Conservation (phyloP, 164 flowering plant species). For the Echeveria elegans region DNA sequence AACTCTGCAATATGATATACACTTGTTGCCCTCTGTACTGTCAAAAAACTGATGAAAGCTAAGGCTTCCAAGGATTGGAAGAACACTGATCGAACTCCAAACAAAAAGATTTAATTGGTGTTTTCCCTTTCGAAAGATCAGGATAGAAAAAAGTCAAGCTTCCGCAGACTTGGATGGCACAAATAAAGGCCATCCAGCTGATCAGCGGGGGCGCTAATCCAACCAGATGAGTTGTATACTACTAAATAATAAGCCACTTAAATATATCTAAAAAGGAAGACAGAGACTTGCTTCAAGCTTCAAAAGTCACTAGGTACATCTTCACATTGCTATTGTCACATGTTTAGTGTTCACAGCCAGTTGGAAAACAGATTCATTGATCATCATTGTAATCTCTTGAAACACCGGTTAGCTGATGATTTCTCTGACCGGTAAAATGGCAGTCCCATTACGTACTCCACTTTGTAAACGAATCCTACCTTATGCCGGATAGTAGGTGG, state of each 20-base stretch:
- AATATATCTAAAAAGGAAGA: not conserved
- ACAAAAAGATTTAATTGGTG: too few relatives aligned
- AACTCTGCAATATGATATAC: too few relatives aligned
- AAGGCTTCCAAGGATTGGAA: too few relatives aligned
- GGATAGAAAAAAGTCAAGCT: too few relatives aligned
- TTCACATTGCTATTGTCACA: not conserved
- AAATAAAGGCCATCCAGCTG: too few relatives aligned
- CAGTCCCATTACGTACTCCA: constrained; percentile 5
- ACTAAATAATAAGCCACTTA: not conserved
- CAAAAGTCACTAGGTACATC: not conserved
- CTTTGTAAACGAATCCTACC: constrained; percentile 1
- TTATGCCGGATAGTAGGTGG: constrained; percentile 5
- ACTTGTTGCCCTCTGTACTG: too few relatives aligned
- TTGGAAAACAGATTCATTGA: not conserved
- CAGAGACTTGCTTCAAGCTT: not conserved
- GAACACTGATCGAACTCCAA: too few relatives aligned
- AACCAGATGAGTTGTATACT: not conserved
- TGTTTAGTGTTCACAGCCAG: not conserved
- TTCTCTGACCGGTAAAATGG: not conserved
- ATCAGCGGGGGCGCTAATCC: too few relatives aligned
- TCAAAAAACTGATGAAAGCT: too few relatives aligned
- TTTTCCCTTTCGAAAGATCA: too few relatives aligned
- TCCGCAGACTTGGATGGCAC: too few relatives aligned
- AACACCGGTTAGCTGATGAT: not conserved
- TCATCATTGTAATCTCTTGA: not conserved